Base-by-base conservation (phyloP, 208 protist species). In the Trypanosoma lewisi region DNA sequence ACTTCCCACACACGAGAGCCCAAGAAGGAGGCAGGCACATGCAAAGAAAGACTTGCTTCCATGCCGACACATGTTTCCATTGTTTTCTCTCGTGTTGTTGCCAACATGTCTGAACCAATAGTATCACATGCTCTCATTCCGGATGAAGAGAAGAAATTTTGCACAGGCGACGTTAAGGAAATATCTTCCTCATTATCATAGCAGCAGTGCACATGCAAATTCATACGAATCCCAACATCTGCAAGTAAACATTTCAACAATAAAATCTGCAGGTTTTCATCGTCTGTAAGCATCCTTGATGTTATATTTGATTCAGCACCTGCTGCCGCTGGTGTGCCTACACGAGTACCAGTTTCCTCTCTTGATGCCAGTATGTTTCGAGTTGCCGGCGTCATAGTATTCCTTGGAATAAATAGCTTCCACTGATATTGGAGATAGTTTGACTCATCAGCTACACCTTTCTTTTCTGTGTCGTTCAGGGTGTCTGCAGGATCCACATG, bases 1-100 rank as follows among this genome's bases (percentile, higher is more conserved):
- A 64, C 45, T 48, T 80, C 74, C 67, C 74, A 74, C n/a, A 17
- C 55, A 2, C 69, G 50, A 19, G 63, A 55, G 21, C 74, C 68
- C 28, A 52, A 19, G 49, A 80, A 70, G 14, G 44, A 47, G 33
- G 27, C 16, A 31, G 27, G 2, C 16, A 80, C 17, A 1, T 65
- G 42, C 7, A 74, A 30, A 19, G 73, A 62, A 19, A 78, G 48
- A 23, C 1, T 62, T 17, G 61, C 61, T 21, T 78, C 73, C 16
- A 56, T 62, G 8, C 73, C 73, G 23, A 74, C 55, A 25, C 67
- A 70, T 14, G 55, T 19, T 3, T 16, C 21, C 8, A n/a, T 21
- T 4, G 37, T 39, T 30, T 21, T 45, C 23, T 1, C 17, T 16
- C 30, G 19, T 52, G 41, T 6, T 19, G 63, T 39, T 53, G 37